These are phyloP conservation scores for Biscutella laevigata DNA, from an alignment of 441 rosid genomes.

Conservation along the genomic window DNA sequence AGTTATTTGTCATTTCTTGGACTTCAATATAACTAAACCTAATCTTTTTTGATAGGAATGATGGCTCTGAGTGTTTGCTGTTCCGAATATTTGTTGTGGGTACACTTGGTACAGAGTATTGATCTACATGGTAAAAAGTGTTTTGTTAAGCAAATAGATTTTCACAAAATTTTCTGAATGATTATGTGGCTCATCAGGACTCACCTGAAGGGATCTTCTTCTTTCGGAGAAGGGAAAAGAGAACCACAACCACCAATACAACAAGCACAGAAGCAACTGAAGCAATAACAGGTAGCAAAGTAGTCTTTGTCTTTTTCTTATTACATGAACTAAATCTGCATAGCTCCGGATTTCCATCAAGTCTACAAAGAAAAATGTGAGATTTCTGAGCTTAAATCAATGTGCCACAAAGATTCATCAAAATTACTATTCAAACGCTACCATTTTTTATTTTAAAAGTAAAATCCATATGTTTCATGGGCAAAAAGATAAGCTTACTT, in stretches of 20 bases:
- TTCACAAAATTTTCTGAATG: neutral
- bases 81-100: neutral
- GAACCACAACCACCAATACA: neutral
- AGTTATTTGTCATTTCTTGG: too few species aligned
- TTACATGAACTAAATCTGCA: neutral
- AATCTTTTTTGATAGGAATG: neutral
- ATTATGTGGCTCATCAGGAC: neutral
- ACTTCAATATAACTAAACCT: conserved; percentile 24
- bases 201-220: conserved; percentile 13
- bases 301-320: neutral
- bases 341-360: conserved; percentile 19
- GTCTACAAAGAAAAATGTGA: too few species aligned
- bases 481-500: conserved; percentile 12
- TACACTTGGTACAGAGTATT: neutral
- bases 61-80: neutral
- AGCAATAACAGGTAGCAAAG: conserved; percentile 7
- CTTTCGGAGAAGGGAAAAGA: conserved; percentile 7
- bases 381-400: too few species aligned
- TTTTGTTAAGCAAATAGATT: neutral
- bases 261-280: conserved; percentile 7
- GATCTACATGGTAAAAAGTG: neutral
- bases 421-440: too few species aligned
- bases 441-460: too few species aligned
- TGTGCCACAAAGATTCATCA: too few species aligned
- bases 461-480: too few species aligned